Base-by-base conservation (phyloP, 495 filamentous ascomycete genomes). In the Neurospora pannonica region DNA sequence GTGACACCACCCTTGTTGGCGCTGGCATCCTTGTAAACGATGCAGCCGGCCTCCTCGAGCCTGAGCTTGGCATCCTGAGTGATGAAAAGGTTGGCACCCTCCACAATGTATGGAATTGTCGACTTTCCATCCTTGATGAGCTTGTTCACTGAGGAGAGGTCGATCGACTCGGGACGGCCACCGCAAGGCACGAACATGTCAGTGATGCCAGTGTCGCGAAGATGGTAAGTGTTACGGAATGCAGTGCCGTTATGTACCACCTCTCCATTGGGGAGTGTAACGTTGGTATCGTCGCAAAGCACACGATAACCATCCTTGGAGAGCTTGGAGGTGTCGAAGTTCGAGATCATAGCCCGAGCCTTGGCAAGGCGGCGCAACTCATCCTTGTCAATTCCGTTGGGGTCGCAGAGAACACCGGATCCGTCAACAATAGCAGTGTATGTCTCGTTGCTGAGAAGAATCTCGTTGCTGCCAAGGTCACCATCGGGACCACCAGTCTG, bases 1-100 rank as follows among this genome's bases (percentile, higher is more conserved):
- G 96, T 99, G 70, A 99, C 96, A 81, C 96, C 96, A 78, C 96
- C 96, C 87, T 99, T 99, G 88, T 99, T 99, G 60, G 97, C 94
- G 60, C 94, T 97, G 15, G 96, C 96, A 83, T 99, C 96, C 86
- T 99, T 99, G 89, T 93, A 98, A 60, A 99, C 82, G 77, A 98
- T 91, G 79, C 92, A 94, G 75, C 97, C 97, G 38, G 96, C 95
- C 77, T 93, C 90, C 84, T 99, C 96, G 6, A 99, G 89, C 28
- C 94, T 92, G 73, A 98, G 87, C 87, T 99, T 99, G 76, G 94
- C 94, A 79, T 99, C 96, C 83, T 99, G 97, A 15, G 96, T 98
- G 83, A 99, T 96, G 89, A 99, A 99, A 48, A 99, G 87, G 80
- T 99, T 99, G 79, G 96, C 96, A 28, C 96, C 96, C 83, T 99